Evolutionary conservation across 2,329 filamentous ascomycete genomes (phyloP), one percentile per base, ranked within the genome.

Genomic region (Didymella exigua): DNA sequence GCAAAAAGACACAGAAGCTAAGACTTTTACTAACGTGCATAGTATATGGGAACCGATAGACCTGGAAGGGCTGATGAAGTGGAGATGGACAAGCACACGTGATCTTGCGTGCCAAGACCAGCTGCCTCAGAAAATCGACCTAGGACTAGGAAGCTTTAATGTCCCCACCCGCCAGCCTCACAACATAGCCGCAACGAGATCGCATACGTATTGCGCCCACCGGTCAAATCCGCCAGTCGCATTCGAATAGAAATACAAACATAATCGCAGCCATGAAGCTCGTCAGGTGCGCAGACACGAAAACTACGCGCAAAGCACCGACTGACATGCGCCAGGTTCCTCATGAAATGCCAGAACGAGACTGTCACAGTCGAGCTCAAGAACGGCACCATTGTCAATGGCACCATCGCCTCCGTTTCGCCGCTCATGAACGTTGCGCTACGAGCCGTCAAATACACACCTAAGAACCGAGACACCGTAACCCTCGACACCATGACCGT

Each of bases 341-440:
- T 99, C 69, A 98, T 98, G 93, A 99, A 99, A 84, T 98, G 93
- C 79, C 88, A 90, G 78, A 98, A 97, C 78, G 95, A 99, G 82
- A 96, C 95, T 71, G 95, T 98, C 71, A 98, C 93, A 38, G 90
- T 99, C 77, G 95, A 99, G 79, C 84, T 99, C 67, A 99, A 99
- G 79, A 98, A 98, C 85, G 95, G 93, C 78, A 96, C 95, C 67
- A 96, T 98, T 72, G 86, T 98, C 67, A 90, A 96, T 77, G 95
- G 95, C 79, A 98, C 95, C 65, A 96, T 99, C 76, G 92, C 93
- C 56, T 95, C 92, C 31, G 93, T 99, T 69, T 95, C 93, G 6
- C 95, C 96, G 10, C 91, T 97, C 79, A 99, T 99, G 95, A 99
- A 99, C 83, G 96, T 93, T 53, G 89, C 93, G 44, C 86, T 99